Evolutionary conservation across 805 yeast species (phyloP).

Genomic region (Yarrowia osloensis): DNA sequence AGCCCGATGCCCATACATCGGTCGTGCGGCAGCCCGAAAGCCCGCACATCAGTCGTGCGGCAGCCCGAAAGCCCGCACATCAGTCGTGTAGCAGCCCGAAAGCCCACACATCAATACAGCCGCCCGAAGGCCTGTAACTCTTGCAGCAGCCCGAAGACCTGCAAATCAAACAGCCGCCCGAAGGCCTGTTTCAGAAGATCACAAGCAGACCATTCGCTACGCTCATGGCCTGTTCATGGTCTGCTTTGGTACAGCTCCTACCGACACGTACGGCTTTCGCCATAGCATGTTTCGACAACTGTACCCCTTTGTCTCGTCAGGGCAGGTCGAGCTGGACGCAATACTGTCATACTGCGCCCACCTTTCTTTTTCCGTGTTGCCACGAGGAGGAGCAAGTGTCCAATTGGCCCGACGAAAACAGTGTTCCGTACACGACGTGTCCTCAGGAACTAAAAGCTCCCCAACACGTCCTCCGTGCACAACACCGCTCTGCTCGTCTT

Average conservation of each 20-base stretch:
- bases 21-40: too few relatives aligned
- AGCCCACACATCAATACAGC: too few relatives aligned
- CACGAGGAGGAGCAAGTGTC: background rate
- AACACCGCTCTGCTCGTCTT: background rate
- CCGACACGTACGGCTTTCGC: background rate
- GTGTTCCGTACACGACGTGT: constrained; percentile 4
- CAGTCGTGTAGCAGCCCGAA: too few relatives aligned
- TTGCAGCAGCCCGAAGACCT: too few relatives aligned
- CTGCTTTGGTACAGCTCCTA: background rate
- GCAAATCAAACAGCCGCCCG: too few relatives aligned
- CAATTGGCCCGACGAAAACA: background rate
- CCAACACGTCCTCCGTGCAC: constrained; percentile 7
- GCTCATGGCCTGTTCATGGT: background rate
- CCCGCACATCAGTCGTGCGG: too few relatives aligned
- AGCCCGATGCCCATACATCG: too few relatives aligned
- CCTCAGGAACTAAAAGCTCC: background rate
- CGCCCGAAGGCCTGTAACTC: too few relatives aligned
- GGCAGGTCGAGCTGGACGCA: background rate
- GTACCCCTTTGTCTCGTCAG: background rate
- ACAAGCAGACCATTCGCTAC: background rate
- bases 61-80: too few relatives aligned
- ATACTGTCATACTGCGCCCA: background rate
- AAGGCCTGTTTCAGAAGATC: too few relatives aligned
- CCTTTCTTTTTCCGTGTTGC: background rate
- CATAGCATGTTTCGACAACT: background rate